Evolutionary conservation across 768 basidiomycete genomes (phyloP).

Genomic region (Serendipita sp.): DNA sequence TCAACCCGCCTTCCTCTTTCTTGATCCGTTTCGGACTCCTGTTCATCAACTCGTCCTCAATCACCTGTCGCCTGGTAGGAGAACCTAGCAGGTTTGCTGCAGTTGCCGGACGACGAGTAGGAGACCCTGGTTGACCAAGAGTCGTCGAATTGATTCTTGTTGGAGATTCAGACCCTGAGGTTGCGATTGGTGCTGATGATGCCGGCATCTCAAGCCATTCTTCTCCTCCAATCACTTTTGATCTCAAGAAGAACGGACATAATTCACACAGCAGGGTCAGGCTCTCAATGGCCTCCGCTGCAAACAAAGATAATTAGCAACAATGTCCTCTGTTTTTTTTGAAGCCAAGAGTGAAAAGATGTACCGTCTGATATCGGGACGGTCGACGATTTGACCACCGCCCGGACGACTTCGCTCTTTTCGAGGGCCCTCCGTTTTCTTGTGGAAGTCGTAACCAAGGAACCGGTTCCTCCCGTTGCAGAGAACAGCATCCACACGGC

Average conservation of each 20-base stretch:
- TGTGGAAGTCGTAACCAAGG: constrained; percentile 35
- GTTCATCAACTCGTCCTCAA: constrained; percentile 41
- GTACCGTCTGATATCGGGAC: constrained; percentile 48
- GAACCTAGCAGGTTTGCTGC: constrained; percentile 18
- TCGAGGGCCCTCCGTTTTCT: constrained; percentile 63
- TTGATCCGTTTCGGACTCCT: constrained; percentile 62
- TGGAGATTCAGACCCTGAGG: background rate
- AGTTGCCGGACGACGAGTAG: background rate
- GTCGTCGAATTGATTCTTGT: background rate
- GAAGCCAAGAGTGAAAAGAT: background rate
- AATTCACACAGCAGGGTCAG: constrained; percentile 45
- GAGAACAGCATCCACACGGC: constrained; percentile 83
- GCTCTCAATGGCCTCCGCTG: constrained; percentile 61
- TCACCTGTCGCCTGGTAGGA: constrained; percentile 25
- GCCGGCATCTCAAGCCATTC: constrained; percentile 38
- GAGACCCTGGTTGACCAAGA: background rate
- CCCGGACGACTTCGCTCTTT: constrained; percentile 44
- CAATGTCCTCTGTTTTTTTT: background rate
- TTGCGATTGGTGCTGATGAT: constrained; percentile 12
- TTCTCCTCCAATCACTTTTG: constrained; percentile 41
- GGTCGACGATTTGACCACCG: constrained; percentile 65
- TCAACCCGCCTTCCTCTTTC: constrained; percentile 52
- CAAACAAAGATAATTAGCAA: background rate
- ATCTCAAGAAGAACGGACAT: constrained; percentile 68
- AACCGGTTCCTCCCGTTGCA: constrained; percentile 30